phyloP scores from a whole-genome alignment of 2,329 filamentous ascomycete species.

The Fusarium compactum region DNA sequence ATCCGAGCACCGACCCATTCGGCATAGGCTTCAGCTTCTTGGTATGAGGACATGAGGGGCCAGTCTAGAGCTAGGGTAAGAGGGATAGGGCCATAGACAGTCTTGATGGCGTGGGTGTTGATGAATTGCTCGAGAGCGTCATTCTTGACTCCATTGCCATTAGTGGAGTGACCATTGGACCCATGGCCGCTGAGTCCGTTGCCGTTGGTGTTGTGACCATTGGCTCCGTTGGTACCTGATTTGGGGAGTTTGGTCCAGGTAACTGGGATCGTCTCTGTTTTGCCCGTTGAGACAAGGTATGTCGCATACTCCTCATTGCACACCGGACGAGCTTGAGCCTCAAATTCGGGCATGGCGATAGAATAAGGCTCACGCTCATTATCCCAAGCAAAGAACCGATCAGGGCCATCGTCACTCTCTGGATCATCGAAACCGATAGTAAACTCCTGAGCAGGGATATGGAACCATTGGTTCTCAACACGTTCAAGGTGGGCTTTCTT shows the following conservation, averaged over 20 bases:
- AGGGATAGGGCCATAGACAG: too few relatives aligned
- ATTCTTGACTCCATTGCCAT: background rate
- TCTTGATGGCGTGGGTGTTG: background rate
- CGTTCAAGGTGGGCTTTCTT: background rate
- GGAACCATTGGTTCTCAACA: conserved; percentile 1
- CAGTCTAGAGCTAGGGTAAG: too few relatives aligned
- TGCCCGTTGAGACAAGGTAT: background rate
- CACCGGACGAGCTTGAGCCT: background rate
- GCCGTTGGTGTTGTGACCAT: background rate
- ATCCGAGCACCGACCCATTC: too few relatives aligned
- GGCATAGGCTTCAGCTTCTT: too few relatives aligned
- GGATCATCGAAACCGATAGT: background rate
- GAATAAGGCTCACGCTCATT: conserved; percentile 1
- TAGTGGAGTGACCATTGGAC: background rate
- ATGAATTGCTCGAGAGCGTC: background rate
- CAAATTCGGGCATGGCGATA: background rate
- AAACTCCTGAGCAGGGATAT: background rate
- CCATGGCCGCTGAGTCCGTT: background rate
- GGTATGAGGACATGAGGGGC: too few relatives aligned
- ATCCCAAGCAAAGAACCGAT: background rate
- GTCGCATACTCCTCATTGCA: conserved; percentile 1
- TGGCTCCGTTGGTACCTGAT: background rate
- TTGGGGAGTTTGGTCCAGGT: background rate
- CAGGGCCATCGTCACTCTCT: background rate
- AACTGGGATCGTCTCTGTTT: background rate